Percentiles rank a stretch among this genome's conserved stretches.
Evolutionary conservation across 208 protist genomes (phyloP).

Genomic region (Wallacemonas collosoma): DNA sequence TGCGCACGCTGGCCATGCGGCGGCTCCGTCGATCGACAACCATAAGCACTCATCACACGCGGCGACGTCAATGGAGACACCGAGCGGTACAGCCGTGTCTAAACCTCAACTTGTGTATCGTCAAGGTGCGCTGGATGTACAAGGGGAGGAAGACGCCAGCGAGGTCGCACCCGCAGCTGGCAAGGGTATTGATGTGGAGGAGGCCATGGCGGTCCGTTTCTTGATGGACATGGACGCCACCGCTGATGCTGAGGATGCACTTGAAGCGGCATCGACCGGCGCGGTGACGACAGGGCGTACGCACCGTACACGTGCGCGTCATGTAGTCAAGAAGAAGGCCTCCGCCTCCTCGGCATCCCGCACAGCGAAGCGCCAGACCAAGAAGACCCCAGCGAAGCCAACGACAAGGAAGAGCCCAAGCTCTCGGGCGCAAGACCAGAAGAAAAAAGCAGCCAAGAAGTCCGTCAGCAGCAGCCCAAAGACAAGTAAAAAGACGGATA

Average conservation of each 20-base stretch:
- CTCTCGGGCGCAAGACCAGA: not conserved
- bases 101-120: not conserved
- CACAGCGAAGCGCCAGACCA: not conserved
- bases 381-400: constrained; percentile 14
- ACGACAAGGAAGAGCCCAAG: constrained; percentile 7
- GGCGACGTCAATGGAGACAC: not conserved
- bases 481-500: constrained; percentile 9
- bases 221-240: constrained; percentile 37
- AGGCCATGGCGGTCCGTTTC: constrained; percentile 17
- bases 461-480: too few relatives aligned
- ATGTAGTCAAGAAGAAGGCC: not conserved
- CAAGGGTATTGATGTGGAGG: constrained; percentile 4
- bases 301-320: not conserved
- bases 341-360: not conserved
- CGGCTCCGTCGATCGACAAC: not conserved
- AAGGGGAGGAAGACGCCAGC: not conserved
- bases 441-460: constrained; percentile 8
- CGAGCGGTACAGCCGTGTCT: not conserved
- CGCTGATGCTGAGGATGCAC: constrained; percentile 33
- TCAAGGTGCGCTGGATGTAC: constrained; percentile 8
- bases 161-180: constrained; percentile 17
- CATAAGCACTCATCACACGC: not conserved
- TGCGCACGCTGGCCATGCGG: too few relatives aligned
- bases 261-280: constrained; percentile 13
- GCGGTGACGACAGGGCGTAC: not conserved